phyloP scores from a whole-genome alignment of 179 eudicot species.

The Gypsophila paniculata region DNA sequence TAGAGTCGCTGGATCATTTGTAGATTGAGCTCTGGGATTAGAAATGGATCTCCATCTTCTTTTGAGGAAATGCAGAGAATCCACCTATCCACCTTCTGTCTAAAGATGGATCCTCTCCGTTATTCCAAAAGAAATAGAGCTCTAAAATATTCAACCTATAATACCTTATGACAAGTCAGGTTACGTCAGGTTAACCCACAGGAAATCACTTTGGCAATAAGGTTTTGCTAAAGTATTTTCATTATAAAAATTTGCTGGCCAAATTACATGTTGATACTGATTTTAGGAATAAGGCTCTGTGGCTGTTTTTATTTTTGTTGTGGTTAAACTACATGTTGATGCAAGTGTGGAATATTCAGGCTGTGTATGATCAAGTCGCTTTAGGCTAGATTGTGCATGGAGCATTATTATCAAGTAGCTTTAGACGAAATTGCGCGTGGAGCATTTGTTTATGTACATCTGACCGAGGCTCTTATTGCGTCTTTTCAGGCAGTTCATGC shows the following conservation, averaged over 20 bases:
- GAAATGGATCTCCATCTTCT: too few relatives aligned
- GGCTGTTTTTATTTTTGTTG: too few relatives aligned
- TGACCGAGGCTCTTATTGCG: constrained; percentile 7
- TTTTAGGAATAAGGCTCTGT: too few relatives aligned
- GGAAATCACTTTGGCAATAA: neutral
- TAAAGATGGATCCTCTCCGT: too few relatives aligned
- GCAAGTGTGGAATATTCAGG: neutral
- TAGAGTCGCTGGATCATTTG: too few relatives aligned
- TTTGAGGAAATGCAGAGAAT: too few relatives aligned
- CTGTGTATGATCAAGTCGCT: neutral
- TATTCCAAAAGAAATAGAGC: too few relatives aligned
- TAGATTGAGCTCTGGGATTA: too few relatives aligned
- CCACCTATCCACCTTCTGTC: too few relatives aligned
- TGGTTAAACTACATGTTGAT: neutral
- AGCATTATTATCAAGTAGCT: neutral
- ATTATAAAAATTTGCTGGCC: neutral
- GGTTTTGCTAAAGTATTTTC: neutral
- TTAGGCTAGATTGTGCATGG: neutral
- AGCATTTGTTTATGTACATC: neutral
- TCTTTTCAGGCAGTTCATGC: constrained; percentile 61
- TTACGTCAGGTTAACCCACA: neutral
- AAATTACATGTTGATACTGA: neutral
- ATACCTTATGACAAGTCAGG: neutral
- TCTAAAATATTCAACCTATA: too few relatives aligned
- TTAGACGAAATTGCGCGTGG: neutral